Evolutionary conservation across 345 rosid genomes (phyloP).

Genomic region (Camelina hispida): DNA sequence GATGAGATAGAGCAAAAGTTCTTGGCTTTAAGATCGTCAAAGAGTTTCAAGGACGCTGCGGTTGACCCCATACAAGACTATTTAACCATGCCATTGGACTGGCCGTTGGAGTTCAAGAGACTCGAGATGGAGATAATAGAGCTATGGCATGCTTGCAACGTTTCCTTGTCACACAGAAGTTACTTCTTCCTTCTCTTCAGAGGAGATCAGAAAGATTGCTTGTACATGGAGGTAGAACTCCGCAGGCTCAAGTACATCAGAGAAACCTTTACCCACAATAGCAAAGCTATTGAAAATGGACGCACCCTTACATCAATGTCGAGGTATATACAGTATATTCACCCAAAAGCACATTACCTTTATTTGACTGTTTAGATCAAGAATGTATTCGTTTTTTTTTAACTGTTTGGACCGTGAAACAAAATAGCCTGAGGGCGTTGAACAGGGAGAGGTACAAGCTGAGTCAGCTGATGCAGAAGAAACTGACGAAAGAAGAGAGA

Average conservation of each 20-base stretch:
- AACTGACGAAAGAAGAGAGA: conserved; percentile 59
- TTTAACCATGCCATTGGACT: conserved; percentile 45
- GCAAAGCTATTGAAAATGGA: conserved; percentile 61
- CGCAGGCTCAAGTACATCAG: conserved; percentile 70
- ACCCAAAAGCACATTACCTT: not conserved
- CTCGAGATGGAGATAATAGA: conserved; percentile 73
- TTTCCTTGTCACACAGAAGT: conserved; percentile 83
- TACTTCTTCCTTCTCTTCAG: conserved; percentile 84
- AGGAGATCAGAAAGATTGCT: conserved; percentile 77
- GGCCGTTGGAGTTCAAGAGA: conserved; percentile 72
- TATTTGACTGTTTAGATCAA: conserved; percentile 11
- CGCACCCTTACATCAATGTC: conserved; percentile 49
- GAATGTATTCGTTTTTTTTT: not conserved
- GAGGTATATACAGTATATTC: conserved; percentile 51
- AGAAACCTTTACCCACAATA: conserved; percentile 56
- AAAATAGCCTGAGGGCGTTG: conserved; percentile 63
- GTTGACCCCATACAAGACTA: conserved; percentile 75
- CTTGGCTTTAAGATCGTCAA: conserved; percentile 40
- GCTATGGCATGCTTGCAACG: conserved; percentile 82
- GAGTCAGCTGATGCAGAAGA: conserved; percentile 63
- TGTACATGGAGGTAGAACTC: conserved; percentile 91
- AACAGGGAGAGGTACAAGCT: conserved; percentile 73
- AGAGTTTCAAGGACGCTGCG: conserved; percentile 67
- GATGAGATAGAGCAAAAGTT: conserved; percentile 51
- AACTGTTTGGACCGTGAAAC: conserved; percentile 19